Evolutionary conservation across 768 basidiomycete genomes (phyloP).

Genomic region (Rubroboletus satanas): DNA sequence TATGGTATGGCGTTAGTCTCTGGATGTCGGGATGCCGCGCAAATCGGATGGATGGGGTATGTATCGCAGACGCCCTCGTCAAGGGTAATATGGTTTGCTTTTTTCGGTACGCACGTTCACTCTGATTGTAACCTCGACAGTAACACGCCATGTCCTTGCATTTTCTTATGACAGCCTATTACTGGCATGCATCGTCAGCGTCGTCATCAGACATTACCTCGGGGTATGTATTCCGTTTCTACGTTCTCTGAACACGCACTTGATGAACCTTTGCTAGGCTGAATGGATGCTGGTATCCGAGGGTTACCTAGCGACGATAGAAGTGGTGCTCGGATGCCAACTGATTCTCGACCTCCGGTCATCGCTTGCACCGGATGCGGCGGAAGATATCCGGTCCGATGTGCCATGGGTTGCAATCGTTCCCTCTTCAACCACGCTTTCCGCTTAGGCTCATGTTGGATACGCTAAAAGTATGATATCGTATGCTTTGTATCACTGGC

Average conservation of each 20-base stretch:
- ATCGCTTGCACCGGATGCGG: background rate
- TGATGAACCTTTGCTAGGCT: background rate
- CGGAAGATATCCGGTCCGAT: background rate
- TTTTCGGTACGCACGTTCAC: slow-evolving; percentile 6
- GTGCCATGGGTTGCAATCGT: background rate
- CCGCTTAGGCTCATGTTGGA: no score
- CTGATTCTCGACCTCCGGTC: slow-evolving; percentile 7
- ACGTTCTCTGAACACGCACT: no score
- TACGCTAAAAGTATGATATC: no score
- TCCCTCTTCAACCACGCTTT: background rate
- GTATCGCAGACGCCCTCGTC: slow-evolving; percentile 8
- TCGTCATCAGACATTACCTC: background rate
- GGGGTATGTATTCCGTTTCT: background rate
- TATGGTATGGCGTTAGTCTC: background rate
- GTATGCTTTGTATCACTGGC: no score
- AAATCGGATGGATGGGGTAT: background rate
- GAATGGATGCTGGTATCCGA: slow-evolving; percentile 3
- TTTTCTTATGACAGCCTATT: slow-evolving; percentile 8
- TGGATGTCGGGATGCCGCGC: background rate
- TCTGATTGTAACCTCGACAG: accelerated
- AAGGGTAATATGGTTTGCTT: slow-evolving; percentile 13
- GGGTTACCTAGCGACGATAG: slow-evolving; percentile 3
- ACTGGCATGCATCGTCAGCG: background rate
- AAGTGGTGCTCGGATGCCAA: slow-evolving; percentile 7
- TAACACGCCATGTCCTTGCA: background rate